These are phyloP conservation scores for Alternaria postmessia DNA, from an alignment of 2,329 filamentous ascomycete species.

Conservation along the genomic window DNA sequence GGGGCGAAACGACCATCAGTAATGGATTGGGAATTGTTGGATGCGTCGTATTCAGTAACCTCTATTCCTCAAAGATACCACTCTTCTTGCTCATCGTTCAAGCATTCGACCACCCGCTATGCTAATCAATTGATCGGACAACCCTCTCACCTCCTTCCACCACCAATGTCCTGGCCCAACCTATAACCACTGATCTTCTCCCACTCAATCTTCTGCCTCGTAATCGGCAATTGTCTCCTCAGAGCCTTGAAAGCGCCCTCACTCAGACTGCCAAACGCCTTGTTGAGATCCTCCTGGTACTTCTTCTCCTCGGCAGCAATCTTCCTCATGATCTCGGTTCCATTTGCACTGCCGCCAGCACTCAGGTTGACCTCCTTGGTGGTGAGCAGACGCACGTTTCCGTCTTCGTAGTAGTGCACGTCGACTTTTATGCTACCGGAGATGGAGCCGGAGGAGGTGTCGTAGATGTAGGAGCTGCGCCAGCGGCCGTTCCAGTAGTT, in stretches of 20 bases:
- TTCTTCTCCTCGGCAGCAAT: constrained; percentile 84
- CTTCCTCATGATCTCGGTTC: constrained; percentile 75
- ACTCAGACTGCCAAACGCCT: constrained; percentile 84
- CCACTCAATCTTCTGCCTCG: constrained; percentile 99
- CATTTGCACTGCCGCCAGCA: constrained; percentile 66
- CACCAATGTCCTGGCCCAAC: constrained; percentile 61
- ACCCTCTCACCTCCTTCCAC: constrained; percentile 47
- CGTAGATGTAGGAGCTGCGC: constrained; percentile 85
- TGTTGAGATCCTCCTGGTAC: constrained; percentile 96
- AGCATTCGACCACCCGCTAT: not conserved
- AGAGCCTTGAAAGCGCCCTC: constrained; percentile 96
- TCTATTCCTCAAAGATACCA: not conserved
- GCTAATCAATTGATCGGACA: not conserved
- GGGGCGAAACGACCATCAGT: not conserved
- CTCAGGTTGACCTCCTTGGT: constrained; percentile 74
- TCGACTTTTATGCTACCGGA: constrained; percentile 88
- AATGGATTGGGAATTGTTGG: not conserved
- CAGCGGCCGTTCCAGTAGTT: constrained; percentile 99
- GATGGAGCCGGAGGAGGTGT: constrained; percentile 71
- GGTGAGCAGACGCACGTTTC: constrained; percentile 93
- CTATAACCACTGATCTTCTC: constrained; percentile 96
- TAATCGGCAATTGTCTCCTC: constrained; percentile 91
- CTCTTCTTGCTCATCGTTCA: not conserved
- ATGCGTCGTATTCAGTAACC: not conserved
- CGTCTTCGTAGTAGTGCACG: constrained; percentile 99